Evolutionary conservation across 805 yeast genomes (phyloP).

Genomic region (Wickerhamiella kurtzmanii): DNA sequence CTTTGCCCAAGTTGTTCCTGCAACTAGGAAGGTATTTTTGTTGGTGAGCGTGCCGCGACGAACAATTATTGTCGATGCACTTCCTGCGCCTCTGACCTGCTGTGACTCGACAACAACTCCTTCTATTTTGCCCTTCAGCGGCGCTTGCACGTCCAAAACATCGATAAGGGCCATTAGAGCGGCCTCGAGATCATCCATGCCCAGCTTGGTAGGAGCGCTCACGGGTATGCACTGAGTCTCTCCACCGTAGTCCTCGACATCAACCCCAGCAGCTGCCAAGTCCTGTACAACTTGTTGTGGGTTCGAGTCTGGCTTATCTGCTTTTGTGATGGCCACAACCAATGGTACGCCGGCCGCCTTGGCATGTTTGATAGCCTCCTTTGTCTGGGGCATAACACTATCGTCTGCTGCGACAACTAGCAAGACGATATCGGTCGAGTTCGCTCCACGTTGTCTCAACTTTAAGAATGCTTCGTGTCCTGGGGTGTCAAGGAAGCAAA

Average conservation of each 20-base stretch:
- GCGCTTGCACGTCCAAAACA: constrained; percentile 59
- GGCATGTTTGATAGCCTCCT: constrained; percentile 90
- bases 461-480: constrained; percentile 95
- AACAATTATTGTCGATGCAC: constrained; percentile 71
- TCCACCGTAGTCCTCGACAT: constrained; percentile 88
- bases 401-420: constrained; percentile 96
- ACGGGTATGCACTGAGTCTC: constrained; percentile 81
- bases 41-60: constrained; percentile 60
- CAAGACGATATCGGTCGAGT: constrained; percentile 79
- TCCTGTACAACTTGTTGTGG: constrained; percentile 68
- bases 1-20: constrained; percentile 78
- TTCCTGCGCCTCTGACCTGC: constrained; percentile 69
- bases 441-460: constrained; percentile 95
- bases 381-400: constrained; percentile 94
- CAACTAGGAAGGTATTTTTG: constrained; percentile 56
- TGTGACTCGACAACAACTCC: constrained; percentile 88
- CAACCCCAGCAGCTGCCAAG: constrained; percentile 61
- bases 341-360: constrained; percentile 67
- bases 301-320: constrained; percentile 67
- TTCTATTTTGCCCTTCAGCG: constrained; percentile 39
- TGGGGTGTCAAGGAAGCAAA: constrained; percentile 92
- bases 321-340: constrained; percentile 85
- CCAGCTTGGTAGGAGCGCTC: constrained; percentile 78
- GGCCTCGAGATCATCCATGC: constrained; percentile 83
- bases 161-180: constrained; percentile 78